Base-by-base conservation (phyloP, 2,329 filamentous ascomycete genomes). In the Fusarium pseudonygamai region DNA sequence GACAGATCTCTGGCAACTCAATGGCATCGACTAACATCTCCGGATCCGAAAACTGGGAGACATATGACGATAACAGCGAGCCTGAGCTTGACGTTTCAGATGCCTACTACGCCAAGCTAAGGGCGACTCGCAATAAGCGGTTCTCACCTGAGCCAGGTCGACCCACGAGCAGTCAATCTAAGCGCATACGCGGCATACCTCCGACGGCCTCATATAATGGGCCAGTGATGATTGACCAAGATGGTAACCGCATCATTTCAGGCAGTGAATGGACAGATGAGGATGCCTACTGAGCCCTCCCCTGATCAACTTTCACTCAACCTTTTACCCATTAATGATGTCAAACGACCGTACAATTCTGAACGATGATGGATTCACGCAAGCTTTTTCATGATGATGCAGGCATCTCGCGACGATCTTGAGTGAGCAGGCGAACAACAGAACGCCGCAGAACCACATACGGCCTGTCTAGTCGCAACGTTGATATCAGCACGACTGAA, bases 41-140 rank as follows among this genome's bases (percentile, higher is more conserved):
- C 10, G 94, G 93, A 3, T 97, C 94, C 7, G 96, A 98, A 83
- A 98, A 98, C 81, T 98, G 96, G 96, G 96, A 98, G 83, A 97
- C 95, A 15, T 98, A 96, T 78, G 95, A 96, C 76, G 94, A 97
- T 80, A 90, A 88, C 74, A 94, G 92, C 69, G 92, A 94, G 78
- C 90, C 92, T 0, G 93, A 94, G 77, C 87, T 88, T 30, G 95
- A 97, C 79, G 89, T 89, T 1, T 91, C 91, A 8, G 93, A 96
- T 69, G 87, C 90, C 15, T 97, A 97, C 82, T 94, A 94, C 78
- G 92, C 93, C 73, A 94, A 93, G 82, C 84, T 95, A 60, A 89
- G 92, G 64, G 91, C 91, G 37, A 87, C 91, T 11, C 88, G 90
- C 40, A 80, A 87, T 75, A 95, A 94, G 83, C 88, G 92, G 50